Evolutionary conservation across 345 rosid species (phyloP).

Genomic region (Ceriops decandra): DNA sequence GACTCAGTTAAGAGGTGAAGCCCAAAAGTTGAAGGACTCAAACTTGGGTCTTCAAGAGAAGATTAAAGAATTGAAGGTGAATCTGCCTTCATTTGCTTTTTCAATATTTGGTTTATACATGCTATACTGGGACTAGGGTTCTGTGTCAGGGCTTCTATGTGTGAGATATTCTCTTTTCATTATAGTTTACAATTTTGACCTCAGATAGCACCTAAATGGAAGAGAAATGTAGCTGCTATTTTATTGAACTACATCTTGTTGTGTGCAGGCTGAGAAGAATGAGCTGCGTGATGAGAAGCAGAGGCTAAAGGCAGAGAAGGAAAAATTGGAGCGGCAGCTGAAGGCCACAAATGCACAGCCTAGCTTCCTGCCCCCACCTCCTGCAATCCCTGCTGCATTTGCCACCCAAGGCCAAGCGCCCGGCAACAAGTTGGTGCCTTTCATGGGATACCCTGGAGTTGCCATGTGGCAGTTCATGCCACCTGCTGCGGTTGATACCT

Average conservation of each 20-base stretch:
- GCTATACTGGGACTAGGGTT: not conserved
- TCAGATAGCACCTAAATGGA: not conserved
- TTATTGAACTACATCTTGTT: not conserved
- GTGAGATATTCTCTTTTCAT: not conserved
- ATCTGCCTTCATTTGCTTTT: slow-evolving; percentile 4
- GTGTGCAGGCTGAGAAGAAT: slow-evolving; percentile 68
- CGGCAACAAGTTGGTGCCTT: slow-evolving; percentile 70
- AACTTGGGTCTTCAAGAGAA: slow-evolving; percentile 73
- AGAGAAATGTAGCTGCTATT: not conserved
- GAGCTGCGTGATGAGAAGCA: slow-evolving; percentile 91
- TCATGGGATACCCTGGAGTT: slow-evolving; percentile 62
- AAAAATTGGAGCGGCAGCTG: slow-evolving; percentile 65
- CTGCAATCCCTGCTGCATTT: slow-evolving; percentile 55
- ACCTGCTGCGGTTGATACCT: slow-evolving; percentile 69
- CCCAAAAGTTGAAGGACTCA: slow-evolving; percentile 71
- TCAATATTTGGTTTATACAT: not conserved
- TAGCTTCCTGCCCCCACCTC: slow-evolving; percentile 49
- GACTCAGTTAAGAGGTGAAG: slow-evolving; percentile 70
- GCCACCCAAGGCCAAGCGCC: slow-evolving; percentile 53
- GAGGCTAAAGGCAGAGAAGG: slow-evolving; percentile 67
- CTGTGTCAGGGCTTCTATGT: not conserved
- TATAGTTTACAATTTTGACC: not conserved
- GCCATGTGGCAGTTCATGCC: slow-evolving; percentile 96
- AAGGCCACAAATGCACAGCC: slow-evolving; percentile 62
- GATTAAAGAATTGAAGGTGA: slow-evolving; percentile 79